These are phyloP conservation scores for Aspergillus haitiensis DNA, from an alignment of 495 filamentous ascomycete species.

Conservation along the genomic window DNA sequence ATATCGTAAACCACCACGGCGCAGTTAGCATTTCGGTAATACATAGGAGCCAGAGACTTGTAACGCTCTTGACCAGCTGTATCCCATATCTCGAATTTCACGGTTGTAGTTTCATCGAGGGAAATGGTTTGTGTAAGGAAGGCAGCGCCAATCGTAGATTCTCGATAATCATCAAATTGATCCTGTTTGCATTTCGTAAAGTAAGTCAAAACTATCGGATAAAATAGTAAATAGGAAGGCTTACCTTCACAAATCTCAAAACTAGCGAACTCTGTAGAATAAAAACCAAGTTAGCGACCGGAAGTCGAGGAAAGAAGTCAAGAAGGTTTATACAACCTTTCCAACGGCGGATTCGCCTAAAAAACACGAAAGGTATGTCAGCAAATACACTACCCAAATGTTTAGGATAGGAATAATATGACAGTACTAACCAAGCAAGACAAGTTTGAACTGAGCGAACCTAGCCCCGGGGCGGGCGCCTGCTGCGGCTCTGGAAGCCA, in stretches of 20 bases:
- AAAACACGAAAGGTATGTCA: constrained; percentile 30
- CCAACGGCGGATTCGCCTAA: constrained; percentile 96
- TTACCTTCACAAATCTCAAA: constrained; percentile 94
- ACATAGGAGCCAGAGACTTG: constrained; percentile 98
- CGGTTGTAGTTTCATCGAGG: constrained; percentile 93
- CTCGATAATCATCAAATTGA: constrained; percentile 99
- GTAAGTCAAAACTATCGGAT: constrained; percentile 7
- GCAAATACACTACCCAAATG: constrained; percentile 14
- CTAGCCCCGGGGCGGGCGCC: constrained; percentile 74
- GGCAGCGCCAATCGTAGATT: constrained; percentile 97
- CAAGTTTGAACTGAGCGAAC: constrained; percentile 99
- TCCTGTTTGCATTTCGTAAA: constrained; percentile 56
- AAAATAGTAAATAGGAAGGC: neutral
- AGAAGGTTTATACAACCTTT: constrained; percentile 64
- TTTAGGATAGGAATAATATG: constrained; percentile 7
- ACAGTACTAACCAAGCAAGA: constrained; percentile 74
- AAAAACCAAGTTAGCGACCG: constrained; percentile 35
- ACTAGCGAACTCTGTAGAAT: constrained; percentile 84
- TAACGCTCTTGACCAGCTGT: constrained; percentile 97
- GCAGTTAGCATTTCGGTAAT: constrained; percentile 98
- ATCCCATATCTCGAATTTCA: constrained; percentile 99
- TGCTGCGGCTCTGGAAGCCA: constrained; percentile 79
- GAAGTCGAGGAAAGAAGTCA: constrained; percentile 26
- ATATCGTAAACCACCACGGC: constrained; percentile 99
- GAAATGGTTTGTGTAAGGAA: constrained; percentile 99